phyloP scores from a whole-genome alignment of 257 asterid species.

The Rehmannia glutinosa region DNA sequence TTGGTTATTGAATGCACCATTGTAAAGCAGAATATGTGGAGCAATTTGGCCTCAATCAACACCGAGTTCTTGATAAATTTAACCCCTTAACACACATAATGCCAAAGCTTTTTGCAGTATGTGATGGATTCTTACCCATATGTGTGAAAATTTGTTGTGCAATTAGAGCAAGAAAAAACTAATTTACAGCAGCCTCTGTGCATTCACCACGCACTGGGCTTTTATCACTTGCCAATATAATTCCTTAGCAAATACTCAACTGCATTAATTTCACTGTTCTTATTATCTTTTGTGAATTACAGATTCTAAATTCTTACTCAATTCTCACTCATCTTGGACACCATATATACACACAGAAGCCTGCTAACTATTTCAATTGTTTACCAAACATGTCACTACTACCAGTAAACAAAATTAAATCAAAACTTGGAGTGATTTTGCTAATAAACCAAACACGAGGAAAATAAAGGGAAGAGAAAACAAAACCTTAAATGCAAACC shows the following conservation, averaged over 20 bases:
- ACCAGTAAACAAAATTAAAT: conserved; percentile 11
- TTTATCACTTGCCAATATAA: conserved; percentile 1
- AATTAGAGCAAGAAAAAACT: not conserved
- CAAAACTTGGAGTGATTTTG: not conserved
- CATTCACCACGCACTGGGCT: no score
- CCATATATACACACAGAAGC: conserved; percentile 2
- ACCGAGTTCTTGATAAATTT: conserved; percentile 6
- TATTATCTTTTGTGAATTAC: not conserved
- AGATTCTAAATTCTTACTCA: conserved; percentile 4
- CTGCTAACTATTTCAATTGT: not conserved
- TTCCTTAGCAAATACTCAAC: not conserved
- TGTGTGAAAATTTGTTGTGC: not conserved
- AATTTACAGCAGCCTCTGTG: conserved; percentile 4
- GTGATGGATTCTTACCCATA: not conserved
- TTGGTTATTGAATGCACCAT: conserved; percentile 1
- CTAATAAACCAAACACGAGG: not conserved
- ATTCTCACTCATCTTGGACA: conserved; percentile 2
- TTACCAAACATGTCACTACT: not conserved
- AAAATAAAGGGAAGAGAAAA: not conserved
- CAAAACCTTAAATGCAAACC: conserved; percentile 5
- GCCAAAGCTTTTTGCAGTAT: not conserved
- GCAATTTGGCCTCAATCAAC: not conserved
- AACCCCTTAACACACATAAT: conserved; percentile 6
- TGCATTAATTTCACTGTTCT: conserved; percentile 12
- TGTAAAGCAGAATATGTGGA: not conserved